phyloP scores from a whole-genome alignment of 2,329 filamentous ascomycete species.

The Epichloe typhina region DNA sequence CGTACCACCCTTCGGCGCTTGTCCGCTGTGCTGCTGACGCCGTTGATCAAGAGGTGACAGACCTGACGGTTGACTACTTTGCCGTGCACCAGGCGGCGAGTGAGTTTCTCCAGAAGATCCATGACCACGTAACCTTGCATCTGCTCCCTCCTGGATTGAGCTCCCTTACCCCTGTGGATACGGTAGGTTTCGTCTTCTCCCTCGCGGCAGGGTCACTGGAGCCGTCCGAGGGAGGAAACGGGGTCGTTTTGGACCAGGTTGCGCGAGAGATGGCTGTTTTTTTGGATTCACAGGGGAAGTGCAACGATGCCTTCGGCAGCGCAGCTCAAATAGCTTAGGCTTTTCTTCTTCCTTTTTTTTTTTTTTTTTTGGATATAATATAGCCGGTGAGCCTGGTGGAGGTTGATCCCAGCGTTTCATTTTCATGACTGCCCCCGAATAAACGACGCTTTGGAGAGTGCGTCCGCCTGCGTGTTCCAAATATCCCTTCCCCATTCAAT shows the following conservation, averaged over 20 bases:
- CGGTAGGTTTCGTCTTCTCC: background rate
- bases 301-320: too few relatives aligned
- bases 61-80: background rate
- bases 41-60: background rate
- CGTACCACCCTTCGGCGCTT: too few relatives aligned
- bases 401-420: background rate
- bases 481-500: constrained; percentile 16
- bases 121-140: background rate
- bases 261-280: background rate
- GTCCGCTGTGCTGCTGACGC: too few relatives aligned
- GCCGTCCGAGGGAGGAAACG: background rate
- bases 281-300: too few relatives aligned
- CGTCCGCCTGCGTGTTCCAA: constrained; percentile 23
- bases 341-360: too few relatives aligned
- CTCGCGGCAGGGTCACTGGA: background rate
- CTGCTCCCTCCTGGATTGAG: background rate
- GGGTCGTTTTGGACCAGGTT: background rate
- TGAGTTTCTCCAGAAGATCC: background rate
- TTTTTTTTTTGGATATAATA: too few relatives aligned
- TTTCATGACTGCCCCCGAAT: constrained; percentile 4
- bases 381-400: too few relatives aligned
- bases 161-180: background rate
- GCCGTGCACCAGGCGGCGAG: background rate
- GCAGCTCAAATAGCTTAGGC: too few relatives aligned
- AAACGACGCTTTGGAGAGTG: constrained; percentile 16